Percentiles rank a stretch among this genome's conserved stretches.
phyloP scores from a whole-genome alignment of 352 stramenopile genomes.

The Pelagophyceae sp. region DNA sequence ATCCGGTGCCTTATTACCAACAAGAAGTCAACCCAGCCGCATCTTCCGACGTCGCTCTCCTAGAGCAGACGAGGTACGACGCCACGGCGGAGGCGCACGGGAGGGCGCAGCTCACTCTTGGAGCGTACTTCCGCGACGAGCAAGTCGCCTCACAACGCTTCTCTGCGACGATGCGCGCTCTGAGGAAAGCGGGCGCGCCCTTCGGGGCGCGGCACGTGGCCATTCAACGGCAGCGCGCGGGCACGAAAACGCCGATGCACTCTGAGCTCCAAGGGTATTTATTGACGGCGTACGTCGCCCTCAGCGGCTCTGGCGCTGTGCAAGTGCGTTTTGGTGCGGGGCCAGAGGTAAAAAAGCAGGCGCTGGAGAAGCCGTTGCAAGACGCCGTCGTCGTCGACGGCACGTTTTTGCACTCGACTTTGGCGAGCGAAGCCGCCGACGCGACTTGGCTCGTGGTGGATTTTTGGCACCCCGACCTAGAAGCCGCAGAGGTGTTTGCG shows the following conservation, averaged over 20 bases:
- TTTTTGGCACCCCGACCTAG: slow-evolving; percentile 13
- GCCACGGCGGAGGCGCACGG: not conserved
- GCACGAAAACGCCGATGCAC: not conserved
- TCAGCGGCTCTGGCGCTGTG: not conserved
- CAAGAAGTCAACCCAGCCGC: not conserved
- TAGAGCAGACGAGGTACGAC: not conserved
- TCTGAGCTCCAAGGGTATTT: not conserved
- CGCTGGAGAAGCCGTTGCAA: not conserved
- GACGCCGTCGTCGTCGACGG: slow-evolving; percentile 2
- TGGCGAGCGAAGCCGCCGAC: not conserved
- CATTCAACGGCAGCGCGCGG: not conserved
- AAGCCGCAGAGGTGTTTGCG: not conserved
- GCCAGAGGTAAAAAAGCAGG: too few relatives aligned
- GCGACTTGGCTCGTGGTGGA: slow-evolving; percentile 3
- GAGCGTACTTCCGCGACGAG: not conserved
- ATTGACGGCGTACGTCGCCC: not conserved
- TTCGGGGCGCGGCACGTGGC: not conserved
- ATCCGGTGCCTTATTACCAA: not conserved
- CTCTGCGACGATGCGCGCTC: not conserved
- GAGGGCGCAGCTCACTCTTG: not conserved
- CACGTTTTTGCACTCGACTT: not conserved
- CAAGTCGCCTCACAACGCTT: not conserved
- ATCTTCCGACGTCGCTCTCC: not conserved
- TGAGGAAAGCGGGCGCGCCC: not conserved
- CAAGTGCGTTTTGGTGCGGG: too few relatives aligned